A percentile compares a stretch with the other conserved stretches of the same genome.
Conservation (phyloP, 2,329 filamentous ascomycete genomes). For the Colletotrichum gloeosporioides region DNA sequence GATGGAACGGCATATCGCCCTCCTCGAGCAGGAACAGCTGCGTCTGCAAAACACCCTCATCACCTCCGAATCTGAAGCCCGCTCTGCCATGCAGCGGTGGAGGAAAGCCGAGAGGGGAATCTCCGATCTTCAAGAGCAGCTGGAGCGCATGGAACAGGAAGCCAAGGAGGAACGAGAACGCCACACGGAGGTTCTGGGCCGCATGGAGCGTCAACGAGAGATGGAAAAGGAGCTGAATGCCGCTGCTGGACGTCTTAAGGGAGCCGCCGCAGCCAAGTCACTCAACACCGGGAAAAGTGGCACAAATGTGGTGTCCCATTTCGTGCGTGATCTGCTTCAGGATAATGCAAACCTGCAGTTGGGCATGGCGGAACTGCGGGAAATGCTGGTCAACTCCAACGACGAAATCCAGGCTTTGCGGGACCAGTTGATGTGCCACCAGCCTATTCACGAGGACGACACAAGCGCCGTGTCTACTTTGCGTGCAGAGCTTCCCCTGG, state of each 20-base stretch:
- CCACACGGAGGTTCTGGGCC: conserved; percentile 79
- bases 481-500: conserved; percentile 71
- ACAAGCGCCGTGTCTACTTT: conserved; percentile 59
- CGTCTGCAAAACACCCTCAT: conserved; percentile 71
- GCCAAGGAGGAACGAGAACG: conserved; percentile 79
- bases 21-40: conserved; percentile 83
- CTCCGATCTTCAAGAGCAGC: conserved; percentile 80
- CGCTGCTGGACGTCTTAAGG: conserved; percentile 81
- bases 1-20: conserved; percentile 79
- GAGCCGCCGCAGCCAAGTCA: conserved; percentile 75
- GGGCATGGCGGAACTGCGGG: conserved; percentile 87
- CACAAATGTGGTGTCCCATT: conserved; percentile 85
- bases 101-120: conserved; percentile 83
- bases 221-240: conserved; percentile 84
- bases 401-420: conserved; percentile 89
- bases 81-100: conserved; percentile 82
- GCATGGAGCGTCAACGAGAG: conserved; percentile 82
- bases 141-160: conserved; percentile 88
- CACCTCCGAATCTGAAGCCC: conserved; percentile 75
- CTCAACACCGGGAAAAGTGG: conserved; percentile 63
- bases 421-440: conserved; percentile 81
- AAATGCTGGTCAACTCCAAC: conserved; percentile 90
- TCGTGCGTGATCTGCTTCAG: conserved; percentile 92
- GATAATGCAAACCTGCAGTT: conserved; percentile 95
- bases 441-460: conserved; percentile 63